Percentiles rank a stretch among this genome's conserved stretches.
These are phyloP conservation scores for Chlorella sp. DNA, from an alignment of 139 green algal species.

Conservation along the genomic window DNA sequence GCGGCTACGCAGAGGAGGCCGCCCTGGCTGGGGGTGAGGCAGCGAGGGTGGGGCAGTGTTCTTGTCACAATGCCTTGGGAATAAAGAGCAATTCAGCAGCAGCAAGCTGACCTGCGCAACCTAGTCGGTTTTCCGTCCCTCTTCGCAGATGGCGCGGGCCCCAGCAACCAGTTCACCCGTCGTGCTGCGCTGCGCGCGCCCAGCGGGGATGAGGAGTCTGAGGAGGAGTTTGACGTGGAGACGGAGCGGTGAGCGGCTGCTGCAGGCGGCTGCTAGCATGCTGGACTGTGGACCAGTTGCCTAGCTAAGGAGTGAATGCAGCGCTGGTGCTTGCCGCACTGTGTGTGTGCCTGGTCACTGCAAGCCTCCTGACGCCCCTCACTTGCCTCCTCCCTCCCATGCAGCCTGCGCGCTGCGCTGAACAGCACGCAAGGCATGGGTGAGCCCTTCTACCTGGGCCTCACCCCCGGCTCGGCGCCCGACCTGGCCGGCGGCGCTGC, in stretches of 20 bases:
- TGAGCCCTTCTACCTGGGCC: constrained; percentile 55
- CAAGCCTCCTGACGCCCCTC: neutral
- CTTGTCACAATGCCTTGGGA: too few species aligned
- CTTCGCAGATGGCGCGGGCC: neutral
- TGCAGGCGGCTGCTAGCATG: too few species aligned
- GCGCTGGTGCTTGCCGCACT: too few species aligned
- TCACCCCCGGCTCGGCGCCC: neutral
- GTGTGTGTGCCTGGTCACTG: too few species aligned
- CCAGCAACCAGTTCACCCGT: neutral
- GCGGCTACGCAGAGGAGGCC: neutral
- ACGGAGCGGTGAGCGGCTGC: constrained; percentile 21
- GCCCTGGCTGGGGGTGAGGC: neutral
- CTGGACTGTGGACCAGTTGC: too few species aligned
- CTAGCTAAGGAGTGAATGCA: too few species aligned
- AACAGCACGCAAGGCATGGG: constrained; percentile 27
- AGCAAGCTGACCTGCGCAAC: too few species aligned
- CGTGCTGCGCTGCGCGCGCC: neutral
- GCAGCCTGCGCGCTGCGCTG: constrained; percentile 37
- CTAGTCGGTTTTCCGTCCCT: too few species aligned
- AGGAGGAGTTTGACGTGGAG: constrained; percentile 33
- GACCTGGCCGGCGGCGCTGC: neutral
- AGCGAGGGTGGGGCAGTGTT: neutral
- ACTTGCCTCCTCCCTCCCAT: neutral
- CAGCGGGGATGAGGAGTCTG: neutral
- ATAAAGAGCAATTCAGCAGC: too few species aligned